phyloP scores from a whole-genome alignment of 1,284 basidiomycete species.

The Microbotryum lychnidis-dioicae region DNA sequence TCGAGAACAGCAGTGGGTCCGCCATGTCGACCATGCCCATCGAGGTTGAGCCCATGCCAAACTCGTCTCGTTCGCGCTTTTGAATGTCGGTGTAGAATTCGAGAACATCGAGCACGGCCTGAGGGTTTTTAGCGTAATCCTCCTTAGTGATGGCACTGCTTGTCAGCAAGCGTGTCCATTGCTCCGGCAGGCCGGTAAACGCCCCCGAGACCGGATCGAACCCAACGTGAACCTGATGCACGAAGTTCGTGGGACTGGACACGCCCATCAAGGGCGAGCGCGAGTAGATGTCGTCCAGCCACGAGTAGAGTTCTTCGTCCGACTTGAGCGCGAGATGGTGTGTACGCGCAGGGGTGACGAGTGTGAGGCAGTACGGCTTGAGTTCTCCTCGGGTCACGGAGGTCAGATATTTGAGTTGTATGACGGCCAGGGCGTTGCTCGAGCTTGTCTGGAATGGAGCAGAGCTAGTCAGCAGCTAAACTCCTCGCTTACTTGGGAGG shows the following conservation, averaged over 20 bases:
- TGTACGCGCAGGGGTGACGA: conserved; percentile 37
- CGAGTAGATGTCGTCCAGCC: conserved; percentile 93
- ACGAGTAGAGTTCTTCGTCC: conserved; percentile 91
- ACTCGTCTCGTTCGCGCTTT: conserved; percentile 72
- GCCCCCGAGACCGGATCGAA: conserved; percentile 90
- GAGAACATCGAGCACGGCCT: conserved; percentile 92
- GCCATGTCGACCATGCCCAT: conserved; percentile 26
- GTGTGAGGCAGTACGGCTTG: conserved; percentile 39
- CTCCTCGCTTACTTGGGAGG: background rate
- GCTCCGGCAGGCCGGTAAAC: conserved; percentile 92
- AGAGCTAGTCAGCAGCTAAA: conserved; percentile 31
- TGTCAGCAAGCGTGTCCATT: conserved; percentile 91
- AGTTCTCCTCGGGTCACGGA: conserved; percentile 37
- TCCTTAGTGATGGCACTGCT: conserved; percentile 95
- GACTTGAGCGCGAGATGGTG: conserved; percentile 75
- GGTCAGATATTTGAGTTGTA: conserved; percentile 20
- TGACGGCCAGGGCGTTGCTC: conserved; percentile 45
- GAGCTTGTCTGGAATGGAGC: conserved; percentile 75
- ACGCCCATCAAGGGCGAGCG: conserved; percentile 88
- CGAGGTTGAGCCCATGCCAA: conserved; percentile 21
- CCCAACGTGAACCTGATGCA: conserved; percentile 96
- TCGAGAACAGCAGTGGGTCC: background rate
- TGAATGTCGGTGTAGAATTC: conserved; percentile 98
- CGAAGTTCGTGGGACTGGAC: conserved; percentile 90
- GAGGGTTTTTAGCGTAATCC: conserved; percentile 92